A percentile compares a stretch with the other conserved stretches of the same genome.
Conservation (phyloP, 2,329 filamentous ascomycete genomes). For the Aplosporella prunicola region DNA sequence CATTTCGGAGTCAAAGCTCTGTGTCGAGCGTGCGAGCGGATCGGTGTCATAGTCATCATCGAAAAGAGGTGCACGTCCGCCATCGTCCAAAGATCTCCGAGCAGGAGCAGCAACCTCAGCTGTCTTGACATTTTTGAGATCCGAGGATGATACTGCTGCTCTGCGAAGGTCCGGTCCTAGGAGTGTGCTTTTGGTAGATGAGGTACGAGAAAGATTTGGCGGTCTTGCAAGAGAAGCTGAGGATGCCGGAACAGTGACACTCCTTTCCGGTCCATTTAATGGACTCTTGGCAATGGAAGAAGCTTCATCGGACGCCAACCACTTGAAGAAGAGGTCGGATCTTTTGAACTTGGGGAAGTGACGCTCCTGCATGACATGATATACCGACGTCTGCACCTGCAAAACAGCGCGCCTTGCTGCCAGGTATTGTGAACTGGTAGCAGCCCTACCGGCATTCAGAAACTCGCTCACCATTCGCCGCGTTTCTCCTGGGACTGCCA, state of each 20-base stretch:
- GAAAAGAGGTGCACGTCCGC: slow-evolving; percentile 53
- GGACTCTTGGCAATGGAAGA: slow-evolving; percentile 24
- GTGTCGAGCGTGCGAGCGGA: slow-evolving; percentile 63
- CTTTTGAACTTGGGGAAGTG: slow-evolving; percentile 82
- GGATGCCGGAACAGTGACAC: too few relatives aligned
- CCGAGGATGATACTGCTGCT: slow-evolving; percentile 51
- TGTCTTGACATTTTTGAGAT: slow-evolving; percentile 43
- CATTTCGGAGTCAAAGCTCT: slow-evolving; percentile 69
- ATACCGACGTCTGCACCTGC: slow-evolving; percentile 67
- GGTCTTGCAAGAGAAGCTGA: slow-evolving; percentile 32
- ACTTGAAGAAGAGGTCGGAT: slow-evolving; percentile 94
- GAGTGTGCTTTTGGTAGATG: slow-evolving; percentile 34
- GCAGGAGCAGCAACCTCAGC: slow-evolving; percentile 36
- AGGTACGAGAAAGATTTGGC: slow-evolving; percentile 33
- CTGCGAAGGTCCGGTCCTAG: slow-evolving; percentile 46
- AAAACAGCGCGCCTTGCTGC: slow-evolving; percentile 73
- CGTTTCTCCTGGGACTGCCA: slow-evolving; percentile 64
- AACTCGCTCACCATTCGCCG: slow-evolving; percentile 66
- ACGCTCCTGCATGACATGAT: slow-evolving; percentile 73
- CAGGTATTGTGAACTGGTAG: slow-evolving; percentile 73
- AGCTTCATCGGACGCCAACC: slow-evolving; percentile 74
- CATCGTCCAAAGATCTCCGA: slow-evolving; percentile 64
- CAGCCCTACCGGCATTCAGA: slow-evolving; percentile 64
- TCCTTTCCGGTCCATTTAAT: slow-evolving; percentile 3
- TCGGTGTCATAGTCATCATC: slow-evolving; percentile 74